Evolutionary conservation across 2,329 filamentous ascomycete genomes (phyloP), one percentile per base, ranked within the genome.

Genomic region (Fusarium sarcochroum): DNA sequence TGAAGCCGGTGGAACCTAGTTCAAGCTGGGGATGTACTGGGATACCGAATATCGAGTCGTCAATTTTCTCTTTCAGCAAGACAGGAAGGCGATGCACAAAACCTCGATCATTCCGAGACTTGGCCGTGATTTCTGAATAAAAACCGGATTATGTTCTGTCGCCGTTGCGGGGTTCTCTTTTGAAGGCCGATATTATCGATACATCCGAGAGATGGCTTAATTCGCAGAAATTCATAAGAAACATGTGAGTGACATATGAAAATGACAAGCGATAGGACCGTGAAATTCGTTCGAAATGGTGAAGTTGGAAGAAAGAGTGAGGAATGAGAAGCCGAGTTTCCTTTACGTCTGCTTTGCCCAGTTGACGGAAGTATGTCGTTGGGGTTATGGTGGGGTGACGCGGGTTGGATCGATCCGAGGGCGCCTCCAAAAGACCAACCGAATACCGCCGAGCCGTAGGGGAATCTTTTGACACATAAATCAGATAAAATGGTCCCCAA

Each of bases 331-430:
- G 42, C 32, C 20, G 40, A 41, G 35, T 47, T 57, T 63, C 30
- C 25, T 48, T 45, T 30, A 37, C 41, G 27, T 37, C 17, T 40
- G 38, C 40, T 55, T 63, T 47, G 37, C 30, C 42, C 34, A 30
- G 21, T 68, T 50, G 48, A 69, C 14, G 32, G 37, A 70, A 41
- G 48, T 27, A 69, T 58, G 52, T 52, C 57, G 62, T 67, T 69
- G 63, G 67, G 67, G 58, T 68, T 40, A 21, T 55, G 52, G 67
- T 70, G 68, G 68, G 67, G 63, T 70, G 67, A 70, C 38, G 14
- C 63, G 53, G 68, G 45, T 69, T 62, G 47, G 48, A 59, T 34
- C 55, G 37, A 58, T 70, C 66, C 59, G 54, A 70, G 38, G 10
- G 40, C 44, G 32, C 47, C 51, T 61, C 25, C 25, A 42, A 32